Evolutionary conservation across 176 grass and related monocot genomes (phyloP).

Genomic region (Urochloa ruziziensis): DNA sequence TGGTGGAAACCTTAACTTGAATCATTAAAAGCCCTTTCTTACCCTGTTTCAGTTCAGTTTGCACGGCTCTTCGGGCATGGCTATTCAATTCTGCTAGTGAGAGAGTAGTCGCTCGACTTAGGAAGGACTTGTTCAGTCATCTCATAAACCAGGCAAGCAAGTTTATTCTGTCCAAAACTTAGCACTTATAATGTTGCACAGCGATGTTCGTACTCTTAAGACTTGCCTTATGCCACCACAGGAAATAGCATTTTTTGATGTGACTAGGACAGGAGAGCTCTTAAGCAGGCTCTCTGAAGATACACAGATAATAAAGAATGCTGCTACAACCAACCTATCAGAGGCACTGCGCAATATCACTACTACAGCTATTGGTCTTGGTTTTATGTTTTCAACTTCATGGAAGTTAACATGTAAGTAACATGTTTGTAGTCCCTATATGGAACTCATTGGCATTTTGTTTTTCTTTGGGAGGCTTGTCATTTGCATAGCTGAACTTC

Average conservation of each 20-base stretch:
- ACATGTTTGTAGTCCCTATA: slow-evolving; percentile 13
- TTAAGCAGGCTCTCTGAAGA: slow-evolving; percentile 98
- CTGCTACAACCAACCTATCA: slow-evolving; percentile 96
- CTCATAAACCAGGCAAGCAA: slow-evolving; percentile 75
- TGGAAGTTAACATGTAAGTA: slow-evolving; percentile 95
- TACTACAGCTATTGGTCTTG: slow-evolving; percentile 86
- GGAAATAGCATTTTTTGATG: slow-evolving; percentile 99
- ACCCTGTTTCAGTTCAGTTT: slow-evolving; percentile 79
- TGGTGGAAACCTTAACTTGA: slow-evolving; percentile 7
- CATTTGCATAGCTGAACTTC: slow-evolving; percentile 8
- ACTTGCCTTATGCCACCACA: slow-evolving; percentile 32
- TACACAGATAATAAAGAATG: slow-evolving; percentile 99
- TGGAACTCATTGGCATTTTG: slow-evolving; percentile 4
- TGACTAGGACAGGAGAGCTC: slow-evolving; percentile 94
- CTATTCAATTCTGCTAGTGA: slow-evolving; percentile 61
- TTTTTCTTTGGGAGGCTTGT: not conserved
- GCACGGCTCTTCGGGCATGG: slow-evolving; percentile 77
- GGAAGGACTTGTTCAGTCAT: slow-evolving; percentile 97
- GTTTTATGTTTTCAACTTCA: slow-evolving; percentile 97
- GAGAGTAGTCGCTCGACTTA: slow-evolving; percentile 90
- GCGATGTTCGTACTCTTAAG: not conserved
- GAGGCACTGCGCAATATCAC: slow-evolving; percentile 85
- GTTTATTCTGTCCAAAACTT: not conserved
- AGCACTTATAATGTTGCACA: not conserved
- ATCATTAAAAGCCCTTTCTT: slow-evolving; percentile 23